Evolutionary conservation across 2,329 filamentous ascomycete genomes (phyloP).

Genomic region (Coccinonectria pachysandricola): DNA sequence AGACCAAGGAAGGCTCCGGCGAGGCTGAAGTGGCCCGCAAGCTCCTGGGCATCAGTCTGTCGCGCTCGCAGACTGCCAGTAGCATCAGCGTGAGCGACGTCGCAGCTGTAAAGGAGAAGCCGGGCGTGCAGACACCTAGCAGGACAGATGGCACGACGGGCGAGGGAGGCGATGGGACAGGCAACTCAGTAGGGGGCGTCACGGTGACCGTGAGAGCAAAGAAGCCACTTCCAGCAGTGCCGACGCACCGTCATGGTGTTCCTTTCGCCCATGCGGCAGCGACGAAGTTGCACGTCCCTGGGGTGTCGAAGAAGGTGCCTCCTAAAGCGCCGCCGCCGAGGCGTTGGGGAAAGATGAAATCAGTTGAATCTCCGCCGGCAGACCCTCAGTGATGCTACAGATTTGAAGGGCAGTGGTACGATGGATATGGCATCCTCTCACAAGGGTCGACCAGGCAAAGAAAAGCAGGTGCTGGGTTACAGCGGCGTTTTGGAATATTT

Average conservation of each 20-base stretch:
- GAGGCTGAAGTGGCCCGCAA: conserved; percentile 44
- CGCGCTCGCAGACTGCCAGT: conserved; percentile 55
- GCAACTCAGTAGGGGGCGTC: conserved; percentile 11
- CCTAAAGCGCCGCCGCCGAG: conserved; percentile 38
- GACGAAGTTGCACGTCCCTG: conserved; percentile 20
- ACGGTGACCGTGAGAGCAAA: conserved; percentile 25
- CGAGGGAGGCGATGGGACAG: conserved; percentile 15
- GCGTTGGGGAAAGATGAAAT: conserved; percentile 32
- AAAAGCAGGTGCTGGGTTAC: too few species aligned
- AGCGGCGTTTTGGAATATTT: conserved; percentile 9
- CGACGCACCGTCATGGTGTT: conserved; percentile 44
- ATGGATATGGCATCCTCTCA: too few species aligned
- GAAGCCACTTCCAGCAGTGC: conserved; percentile 43
- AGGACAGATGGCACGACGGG: conserved; percentile 28
- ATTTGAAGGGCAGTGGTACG: too few species aligned
- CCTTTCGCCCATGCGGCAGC: conserved; percentile 29
- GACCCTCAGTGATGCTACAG: too few species aligned
- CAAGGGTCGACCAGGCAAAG: too few species aligned
- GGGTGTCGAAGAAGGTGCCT: conserved; percentile 29
- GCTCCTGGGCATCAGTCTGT: conserved; percentile 61
- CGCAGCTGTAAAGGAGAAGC: conserved; percentile 70
- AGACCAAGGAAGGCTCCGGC: conserved; percentile 20
- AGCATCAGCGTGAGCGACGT: conserved; percentile 68
- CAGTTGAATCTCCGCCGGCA: conserved; percentile 20
- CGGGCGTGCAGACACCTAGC: conserved; percentile 72